Evolutionary conservation across 805 yeast genomes (phyloP).

Genomic region (Metschnikowia kofuensis): DNA sequence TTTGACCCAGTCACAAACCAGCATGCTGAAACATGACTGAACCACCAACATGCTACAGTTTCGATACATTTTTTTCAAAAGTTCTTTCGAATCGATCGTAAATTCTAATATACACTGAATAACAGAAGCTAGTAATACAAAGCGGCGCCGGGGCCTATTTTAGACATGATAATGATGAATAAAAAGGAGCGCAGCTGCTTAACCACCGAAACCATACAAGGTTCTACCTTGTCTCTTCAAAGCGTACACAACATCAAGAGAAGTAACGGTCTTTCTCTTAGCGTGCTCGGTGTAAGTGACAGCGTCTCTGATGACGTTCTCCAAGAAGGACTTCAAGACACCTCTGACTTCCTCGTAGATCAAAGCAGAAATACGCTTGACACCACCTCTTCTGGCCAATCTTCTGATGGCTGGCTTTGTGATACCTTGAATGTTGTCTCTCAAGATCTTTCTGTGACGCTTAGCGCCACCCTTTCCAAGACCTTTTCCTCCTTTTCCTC

Average conservation of each 20-base stretch:
- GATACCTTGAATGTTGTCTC: conserved; percentile 99
- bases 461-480: conserved; percentile 99
- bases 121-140: conserved; percentile 22
- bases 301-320: conserved; percentile 97
- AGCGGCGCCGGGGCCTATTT: conserved; percentile 1
- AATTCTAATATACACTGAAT: conserved; percentile 23
- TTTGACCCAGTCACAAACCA: no score
- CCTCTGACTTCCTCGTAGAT: conserved; percentile 99
- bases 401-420: conserved; percentile 99
- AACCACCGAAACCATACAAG: conserved; percentile 99
- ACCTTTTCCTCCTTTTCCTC: conserved; percentile 99
- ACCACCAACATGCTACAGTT: not conserved
- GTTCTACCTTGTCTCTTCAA: conserved; percentile 99
- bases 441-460: conserved; percentile 99
- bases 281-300: conserved; percentile 99
- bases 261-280: conserved; percentile 99
- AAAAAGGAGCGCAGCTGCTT: conserved; percentile 8
- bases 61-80: not conserved
- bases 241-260: conserved; percentile 97
- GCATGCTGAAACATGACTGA: not conserved
- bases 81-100: conserved; percentile 16
- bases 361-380: conserved; percentile 98
- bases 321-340: conserved; percentile 92
- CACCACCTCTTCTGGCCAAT: conserved; percentile 99
- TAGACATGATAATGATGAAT: not conserved